Evolutionary conservation across 176 grass and related monocot genomes (phyloP).

Genomic region (Echinochloa phyllopogon): DNA sequence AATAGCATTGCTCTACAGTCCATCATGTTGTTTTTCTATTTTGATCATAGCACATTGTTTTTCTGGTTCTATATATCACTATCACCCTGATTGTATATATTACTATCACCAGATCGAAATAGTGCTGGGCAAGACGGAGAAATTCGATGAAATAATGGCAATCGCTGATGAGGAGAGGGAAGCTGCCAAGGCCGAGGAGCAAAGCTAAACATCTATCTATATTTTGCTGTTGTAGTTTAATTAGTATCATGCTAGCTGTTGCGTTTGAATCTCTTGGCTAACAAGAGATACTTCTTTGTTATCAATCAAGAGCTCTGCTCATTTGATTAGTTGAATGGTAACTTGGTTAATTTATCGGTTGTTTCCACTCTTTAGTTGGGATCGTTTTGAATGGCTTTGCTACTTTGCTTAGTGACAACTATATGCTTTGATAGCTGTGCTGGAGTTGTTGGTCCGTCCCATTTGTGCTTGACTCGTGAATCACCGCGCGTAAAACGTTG

Average conservation of each 20-base stretch:
- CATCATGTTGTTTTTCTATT: slow-evolving; percentile 8
- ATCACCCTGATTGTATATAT: slow-evolving; percentile 18
- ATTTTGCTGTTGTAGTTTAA: slow-evolving; percentile 34
- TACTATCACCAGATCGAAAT: slow-evolving; percentile 76
- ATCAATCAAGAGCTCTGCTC: slow-evolving; percentile 49
- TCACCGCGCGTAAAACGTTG: too few species aligned
- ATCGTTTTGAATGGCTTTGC: background rate
- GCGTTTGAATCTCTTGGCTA: slow-evolving; percentile 38
- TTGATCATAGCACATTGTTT: background rate
- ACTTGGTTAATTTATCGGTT: background rate
- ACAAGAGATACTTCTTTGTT: slow-evolving; percentile 50
- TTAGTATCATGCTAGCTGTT: slow-evolving; percentile 48
- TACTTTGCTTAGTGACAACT: background rate
- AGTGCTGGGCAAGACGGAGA: slow-evolving; percentile 80
- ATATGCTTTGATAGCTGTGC: background rate
- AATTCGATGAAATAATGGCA: slow-evolving; percentile 95
- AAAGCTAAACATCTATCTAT: slow-evolving; percentile 44
- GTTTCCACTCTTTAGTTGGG: background rate
- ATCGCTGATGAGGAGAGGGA: slow-evolving; percentile 78
- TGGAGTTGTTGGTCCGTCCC: too few species aligned
- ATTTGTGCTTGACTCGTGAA: background rate
- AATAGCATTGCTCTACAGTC: background rate
- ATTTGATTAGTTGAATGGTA: slow-evolving; percentile 45
- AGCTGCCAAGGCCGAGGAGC: slow-evolving; percentile 60
- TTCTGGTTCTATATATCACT: slow-evolving; percentile 6